Percentiles rank a stretch among this genome's conserved stretches.
Conservation (phyloP, 2,329 filamentous ascomycete genomes). For the Stagonosporopsis rhizophila region DNA sequence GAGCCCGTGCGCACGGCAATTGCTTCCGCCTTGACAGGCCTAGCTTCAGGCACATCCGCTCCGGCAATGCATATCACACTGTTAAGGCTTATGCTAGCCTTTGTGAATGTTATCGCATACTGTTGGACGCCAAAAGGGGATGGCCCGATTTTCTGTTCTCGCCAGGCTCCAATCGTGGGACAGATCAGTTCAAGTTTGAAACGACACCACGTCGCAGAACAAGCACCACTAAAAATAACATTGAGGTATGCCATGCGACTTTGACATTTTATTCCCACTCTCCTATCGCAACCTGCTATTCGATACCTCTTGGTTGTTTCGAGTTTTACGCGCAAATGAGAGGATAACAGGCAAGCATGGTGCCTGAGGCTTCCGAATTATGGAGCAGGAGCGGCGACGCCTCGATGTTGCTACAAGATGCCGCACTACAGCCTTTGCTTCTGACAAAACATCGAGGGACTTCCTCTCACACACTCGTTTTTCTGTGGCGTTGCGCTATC, state of each 20-base stretch:
- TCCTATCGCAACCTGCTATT: conserved; percentile 12
- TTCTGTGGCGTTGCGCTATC: neutral
- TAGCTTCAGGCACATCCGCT: neutral
- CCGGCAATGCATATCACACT: conserved; percentile 2
- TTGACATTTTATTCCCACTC: conserved; percentile 14
- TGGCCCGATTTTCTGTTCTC: conserved; percentile 1
- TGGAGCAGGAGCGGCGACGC: conserved; percentile 9
- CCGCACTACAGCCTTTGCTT: conserved; percentile 1
- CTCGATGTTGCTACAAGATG: conserved; percentile 13
- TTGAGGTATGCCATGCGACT: conserved; percentile 25
- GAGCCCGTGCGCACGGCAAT: neutral
- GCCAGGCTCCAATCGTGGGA: conserved; percentile 12
- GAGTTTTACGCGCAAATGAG: conserved; percentile 17
- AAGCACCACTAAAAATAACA: conserved; percentile 17
- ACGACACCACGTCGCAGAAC: conserved; percentile 18
- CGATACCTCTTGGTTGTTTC: conserved; percentile 7
- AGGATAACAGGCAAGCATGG: conserved; percentile 13
- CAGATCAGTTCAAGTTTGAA: conserved; percentile 1
- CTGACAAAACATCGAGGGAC: neutral
- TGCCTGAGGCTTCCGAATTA: conserved; percentile 10
- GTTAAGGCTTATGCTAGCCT: conserved; percentile 4
- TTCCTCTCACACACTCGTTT: conserved; percentile 6
- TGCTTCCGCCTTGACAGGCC: conserved; percentile 4
- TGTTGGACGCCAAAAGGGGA: neutral
- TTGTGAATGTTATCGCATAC: conserved; percentile 4